Conservation (phyloP, 1,139 yeast species). For the Geotrichum candidum region DNA sequence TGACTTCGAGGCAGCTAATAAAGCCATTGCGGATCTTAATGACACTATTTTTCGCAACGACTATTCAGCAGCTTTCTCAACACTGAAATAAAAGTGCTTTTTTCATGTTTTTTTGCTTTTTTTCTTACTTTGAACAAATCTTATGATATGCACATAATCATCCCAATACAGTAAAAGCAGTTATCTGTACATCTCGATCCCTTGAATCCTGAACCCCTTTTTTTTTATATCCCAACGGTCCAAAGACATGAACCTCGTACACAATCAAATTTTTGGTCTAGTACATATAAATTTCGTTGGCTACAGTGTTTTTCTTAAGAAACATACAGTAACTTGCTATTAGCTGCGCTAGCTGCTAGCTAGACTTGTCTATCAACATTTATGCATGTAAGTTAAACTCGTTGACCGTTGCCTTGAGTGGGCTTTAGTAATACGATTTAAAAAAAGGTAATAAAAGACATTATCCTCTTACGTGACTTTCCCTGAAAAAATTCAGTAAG, state of each 20-base stretch:
- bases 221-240: neutral
- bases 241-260: too few species aligned
- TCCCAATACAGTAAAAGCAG: neutral
- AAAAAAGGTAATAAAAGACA: neutral
- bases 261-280: neutral
- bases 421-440: neutral
- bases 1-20: too few species aligned
- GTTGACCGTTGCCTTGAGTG: neutral
- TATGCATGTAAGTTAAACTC: neutral
- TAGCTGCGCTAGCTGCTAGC: neutral
- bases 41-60: too few species aligned
- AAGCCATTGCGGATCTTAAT: too few species aligned
- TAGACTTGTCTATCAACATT: neutral
- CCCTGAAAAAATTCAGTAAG: too few species aligned
- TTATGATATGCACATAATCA: neutral
- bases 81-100: neutral
- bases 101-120: too few species aligned
- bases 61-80: neutral
- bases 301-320: neutral
- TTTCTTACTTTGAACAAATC: too few species aligned
- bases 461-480: neutral
- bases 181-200: neutral
- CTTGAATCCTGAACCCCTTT: neutral
- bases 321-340: neutral
- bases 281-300: neutral